Percentiles rank a stretch among this genome's conserved stretches.
Conservation (phyloP, 176 grass and related monocot species). For the Oryza australiensis region DNA sequence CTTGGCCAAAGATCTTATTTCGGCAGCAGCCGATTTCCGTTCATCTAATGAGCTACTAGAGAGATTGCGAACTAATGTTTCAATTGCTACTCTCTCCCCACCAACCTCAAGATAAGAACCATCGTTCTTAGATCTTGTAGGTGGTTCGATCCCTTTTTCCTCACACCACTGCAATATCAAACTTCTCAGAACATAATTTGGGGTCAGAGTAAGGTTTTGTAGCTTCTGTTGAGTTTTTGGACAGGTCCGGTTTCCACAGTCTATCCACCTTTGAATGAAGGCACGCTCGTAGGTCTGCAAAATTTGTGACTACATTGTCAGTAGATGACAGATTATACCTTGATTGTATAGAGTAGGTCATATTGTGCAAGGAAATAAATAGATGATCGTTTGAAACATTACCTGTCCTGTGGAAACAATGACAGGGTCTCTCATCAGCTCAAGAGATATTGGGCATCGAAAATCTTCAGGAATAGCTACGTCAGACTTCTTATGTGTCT, state of each 20-base stretch:
- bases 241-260: conserved; percentile 80
- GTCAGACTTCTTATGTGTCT: conserved; percentile 62
- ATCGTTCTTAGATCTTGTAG: conserved; percentile 63
- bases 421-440: conserved; percentile 90
- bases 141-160: conserved; percentile 71
- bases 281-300: conserved; percentile 81
- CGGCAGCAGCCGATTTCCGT: conserved; percentile 75
- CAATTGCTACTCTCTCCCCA: conserved; percentile 65
- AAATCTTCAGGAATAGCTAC: conserved; percentile 84
- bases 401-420: conserved; percentile 99
- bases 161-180: conserved; percentile 97
- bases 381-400: conserved; percentile 13
- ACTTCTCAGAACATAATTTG: conserved; percentile 87
- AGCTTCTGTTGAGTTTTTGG: conserved; percentile 98
- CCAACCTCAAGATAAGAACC: conserved; percentile 67
- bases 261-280: conserved; percentile 98
- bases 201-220: conserved; percentile 80
- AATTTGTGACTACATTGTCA: conserved; percentile 36
- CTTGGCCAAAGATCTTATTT: conserved; percentile 91
- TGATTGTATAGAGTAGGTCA: neutral
- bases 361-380: neutral
- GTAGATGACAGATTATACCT: conserved; percentile 30
- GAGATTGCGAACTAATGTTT: conserved; percentile 68
- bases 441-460: conserved; percentile 88
- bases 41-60: conserved; percentile 73